phyloP scores from a whole-genome alignment of 176 grass and related monocot species.

The Lolium multiflorum region DNA sequence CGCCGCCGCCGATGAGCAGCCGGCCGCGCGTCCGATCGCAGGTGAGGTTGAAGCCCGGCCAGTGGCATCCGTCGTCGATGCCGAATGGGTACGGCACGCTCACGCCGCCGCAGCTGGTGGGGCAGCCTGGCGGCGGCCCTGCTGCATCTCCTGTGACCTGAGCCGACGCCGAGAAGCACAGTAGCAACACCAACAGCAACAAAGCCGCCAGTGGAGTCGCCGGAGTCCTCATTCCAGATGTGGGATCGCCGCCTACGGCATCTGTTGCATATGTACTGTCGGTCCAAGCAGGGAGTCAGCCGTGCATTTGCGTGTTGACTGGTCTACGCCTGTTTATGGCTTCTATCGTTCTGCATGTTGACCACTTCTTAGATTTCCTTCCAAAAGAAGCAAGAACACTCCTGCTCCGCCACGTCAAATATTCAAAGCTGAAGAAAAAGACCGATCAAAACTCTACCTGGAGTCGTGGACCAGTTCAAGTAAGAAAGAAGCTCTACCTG shows the following conservation, averaged over 20 bases:
- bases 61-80: not conserved
- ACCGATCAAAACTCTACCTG: not conserved
- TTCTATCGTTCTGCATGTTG: not conserved
- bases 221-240: not conserved
- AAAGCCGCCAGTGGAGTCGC: not conserved
- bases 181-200: not conserved
- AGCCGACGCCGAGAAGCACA: not conserved
- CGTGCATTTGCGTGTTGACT: not conserved
- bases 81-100: not conserved
- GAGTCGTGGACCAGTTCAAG: too few species aligned
- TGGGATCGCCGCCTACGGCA: not conserved
- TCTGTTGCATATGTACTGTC: not conserved
- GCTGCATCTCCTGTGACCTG: not conserved
- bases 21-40: not conserved
- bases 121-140: not conserved
- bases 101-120: not conserved
- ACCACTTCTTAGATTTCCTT: not conserved
- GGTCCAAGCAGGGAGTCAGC: not conserved
- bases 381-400: not conserved
- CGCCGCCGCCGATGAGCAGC: not conserved
- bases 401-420: not conserved
- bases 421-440: not conserved
- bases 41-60: constrained; percentile 9
- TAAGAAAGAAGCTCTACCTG: too few species aligned
- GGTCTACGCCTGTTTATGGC: not conserved